Base-by-base conservation (phyloP, 805 yeast genomes). In the Ogataea angusta region DNA sequence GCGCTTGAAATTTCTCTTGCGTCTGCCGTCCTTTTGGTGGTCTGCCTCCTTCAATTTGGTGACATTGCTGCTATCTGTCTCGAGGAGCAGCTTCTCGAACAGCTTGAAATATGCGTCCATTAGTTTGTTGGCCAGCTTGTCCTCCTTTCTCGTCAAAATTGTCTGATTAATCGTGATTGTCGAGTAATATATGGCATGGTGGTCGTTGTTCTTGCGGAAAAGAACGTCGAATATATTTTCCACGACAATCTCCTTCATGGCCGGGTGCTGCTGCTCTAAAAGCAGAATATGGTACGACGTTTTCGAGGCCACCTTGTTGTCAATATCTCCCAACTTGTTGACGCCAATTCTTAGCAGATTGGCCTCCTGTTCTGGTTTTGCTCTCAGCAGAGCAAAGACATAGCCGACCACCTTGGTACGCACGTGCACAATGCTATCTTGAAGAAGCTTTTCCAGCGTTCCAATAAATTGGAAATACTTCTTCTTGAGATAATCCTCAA, bases 341-440 rank as follows among this genome's bases (percentile, higher is more conserved):
- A 89, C 93, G 38, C 95, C 96, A 39, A 93, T 71, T 53, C 89
- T 76, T 54, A 93, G 71, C 50, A 93, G 69, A 62, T 93, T 93
- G 38, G 82, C 95, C 63, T 93, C 99, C 69, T 93, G 99, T 67
- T 93, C 99, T 4, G 99, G 98, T 62, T 90, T 91, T 5, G 83
- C 72, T 48, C 80, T 80, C 45, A 93, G 68, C 31, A 93, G 69
- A 42, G 85, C 95, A 51, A 89, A 85, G 23, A 90, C 75, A 57
- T 86, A 89, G 29, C 77, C 69, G 24, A 89, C 76, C 21, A 84
- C 79, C 47, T 79, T 85, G 70, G 82, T 73, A 61, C 95, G 80
- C 31, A 91, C 95, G 57, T 85, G 91, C 44, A 82, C 78, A 52
- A 93, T 89, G 10, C 96, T 85, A 61, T 93, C 99, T 56, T 87